Evolutionary conservation across 202 grass and related monocot genomes (phyloP).

Genomic region (Cymbopogon flexuosus): DNA sequence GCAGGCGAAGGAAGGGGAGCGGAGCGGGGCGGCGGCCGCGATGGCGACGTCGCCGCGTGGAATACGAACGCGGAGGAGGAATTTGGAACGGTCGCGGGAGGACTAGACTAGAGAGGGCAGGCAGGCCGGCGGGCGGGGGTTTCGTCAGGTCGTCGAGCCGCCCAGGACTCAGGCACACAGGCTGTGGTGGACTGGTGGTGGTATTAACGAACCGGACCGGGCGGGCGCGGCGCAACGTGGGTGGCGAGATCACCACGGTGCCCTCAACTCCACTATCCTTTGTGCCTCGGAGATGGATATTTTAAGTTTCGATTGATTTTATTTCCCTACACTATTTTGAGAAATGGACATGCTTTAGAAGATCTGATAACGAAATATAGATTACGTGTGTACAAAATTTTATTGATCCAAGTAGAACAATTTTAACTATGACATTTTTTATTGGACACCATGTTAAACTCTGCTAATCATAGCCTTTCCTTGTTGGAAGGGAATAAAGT

Average conservation of each 20-base stretch:
- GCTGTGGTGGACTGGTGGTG: background rate
- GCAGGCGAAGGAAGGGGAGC: background rate
- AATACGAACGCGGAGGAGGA: background rate
- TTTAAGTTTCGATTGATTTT: background rate
- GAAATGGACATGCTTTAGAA: background rate
- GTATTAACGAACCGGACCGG: constrained; percentile 4
- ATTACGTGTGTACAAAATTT: background rate
- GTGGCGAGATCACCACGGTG: constrained; percentile 32
- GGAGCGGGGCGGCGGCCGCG: constrained; percentile 8
- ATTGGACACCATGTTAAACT: background rate
- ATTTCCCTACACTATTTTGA: background rate
- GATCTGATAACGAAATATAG: background rate
- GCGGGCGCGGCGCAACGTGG: constrained; percentile 26
- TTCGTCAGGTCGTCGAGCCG: background rate
- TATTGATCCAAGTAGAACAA: background rate
- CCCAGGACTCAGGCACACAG: background rate
- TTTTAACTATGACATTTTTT: background rate
- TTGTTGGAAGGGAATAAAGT: background rate
- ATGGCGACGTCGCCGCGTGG: constrained; percentile 43
- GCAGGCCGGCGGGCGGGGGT: background rate
- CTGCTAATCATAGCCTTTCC: background rate
- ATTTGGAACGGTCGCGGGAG: constrained; percentile 35
- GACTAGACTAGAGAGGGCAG: background rate
- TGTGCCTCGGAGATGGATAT: background rate
- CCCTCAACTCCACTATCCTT: constrained; percentile 3